These are phyloP conservation scores for Ceratobasidium sp. DNA, from an alignment of 1,284 basidiomycete species.

Conservation along the genomic window DNA sequence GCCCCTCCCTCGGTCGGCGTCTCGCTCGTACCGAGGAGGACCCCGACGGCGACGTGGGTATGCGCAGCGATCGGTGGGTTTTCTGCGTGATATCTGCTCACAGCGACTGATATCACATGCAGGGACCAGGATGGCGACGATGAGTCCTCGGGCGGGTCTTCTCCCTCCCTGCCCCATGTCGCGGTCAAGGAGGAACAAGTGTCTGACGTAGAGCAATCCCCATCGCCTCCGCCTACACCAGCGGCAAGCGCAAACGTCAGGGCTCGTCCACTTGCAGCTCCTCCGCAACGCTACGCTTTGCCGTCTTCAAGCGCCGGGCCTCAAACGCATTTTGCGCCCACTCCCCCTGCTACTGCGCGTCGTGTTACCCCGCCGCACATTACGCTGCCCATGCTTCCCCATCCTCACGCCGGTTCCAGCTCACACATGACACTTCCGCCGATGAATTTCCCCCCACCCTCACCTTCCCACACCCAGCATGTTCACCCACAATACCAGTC, in stretches of 20 bases:
- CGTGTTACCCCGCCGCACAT: constrained; percentile 31
- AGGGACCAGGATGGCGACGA: constrained; percentile 35
- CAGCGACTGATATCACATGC: not conserved
- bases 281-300: not conserved
- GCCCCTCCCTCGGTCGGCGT: not conserved
- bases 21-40: too few relatives aligned
- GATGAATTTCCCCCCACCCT: not conserved
- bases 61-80: constrained; percentile 31
- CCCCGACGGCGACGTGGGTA: constrained; percentile 21
- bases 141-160: constrained; percentile 35
- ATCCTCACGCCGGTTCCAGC: not conserved
- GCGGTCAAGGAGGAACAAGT: constrained; percentile 31
- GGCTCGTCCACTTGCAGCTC: constrained; percentile 5
- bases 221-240: constrained; percentile 21
- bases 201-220: constrained; percentile 26
- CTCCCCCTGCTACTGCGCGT: constrained; percentile 23
- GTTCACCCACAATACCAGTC: not conserved
- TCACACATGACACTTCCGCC: constrained; percentile 11
- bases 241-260: not conserved
- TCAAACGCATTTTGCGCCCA: constrained; percentile 10
- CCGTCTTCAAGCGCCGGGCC: not conserved
- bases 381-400: constrained; percentile 15
- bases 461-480: constrained; percentile 6
- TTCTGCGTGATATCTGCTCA: not conserved
- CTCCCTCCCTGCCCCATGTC: constrained; percentile 7